Conservation (phyloP, 2,329 filamentous ascomycete species). For the Fusarium marasasianum region DNA sequence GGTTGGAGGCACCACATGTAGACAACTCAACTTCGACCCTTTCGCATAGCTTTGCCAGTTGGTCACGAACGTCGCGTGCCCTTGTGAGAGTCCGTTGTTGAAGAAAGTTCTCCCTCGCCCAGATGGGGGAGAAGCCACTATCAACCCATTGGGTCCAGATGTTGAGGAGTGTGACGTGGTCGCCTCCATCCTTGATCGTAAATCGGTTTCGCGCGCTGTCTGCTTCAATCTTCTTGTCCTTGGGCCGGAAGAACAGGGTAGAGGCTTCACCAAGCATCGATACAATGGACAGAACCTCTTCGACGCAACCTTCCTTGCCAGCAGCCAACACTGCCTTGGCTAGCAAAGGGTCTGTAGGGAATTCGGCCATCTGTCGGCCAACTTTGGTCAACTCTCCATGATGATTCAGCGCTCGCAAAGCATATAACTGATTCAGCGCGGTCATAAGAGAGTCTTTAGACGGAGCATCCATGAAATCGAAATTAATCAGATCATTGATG, state of each 20-base stretch:
- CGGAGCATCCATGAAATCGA: slow-evolving; percentile 96
- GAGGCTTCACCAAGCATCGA: slow-evolving; percentile 91
- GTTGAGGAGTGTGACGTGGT: slow-evolving; percentile 88
- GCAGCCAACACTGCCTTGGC: slow-evolving; percentile 89
- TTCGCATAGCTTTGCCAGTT: slow-evolving; percentile 91
- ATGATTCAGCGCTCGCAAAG: slow-evolving; percentile 87
- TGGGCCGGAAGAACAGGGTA: slow-evolving; percentile 91
- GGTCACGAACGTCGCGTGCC: slow-evolving; percentile 90
- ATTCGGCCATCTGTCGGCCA: slow-evolving; percentile 93
- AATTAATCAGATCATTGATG: slow-evolving; percentile 91
- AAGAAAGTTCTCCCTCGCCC: slow-evolving; percentile 92
- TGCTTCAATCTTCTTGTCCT: slow-evolving; percentile 96
- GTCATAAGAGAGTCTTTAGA: slow-evolving; percentile 89
- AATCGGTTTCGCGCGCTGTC: slow-evolving; percentile 91
- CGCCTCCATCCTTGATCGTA: slow-evolving; percentile 88
- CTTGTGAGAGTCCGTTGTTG: slow-evolving; percentile 90
- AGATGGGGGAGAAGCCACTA: slow-evolving; percentile 85
- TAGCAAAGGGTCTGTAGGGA: slow-evolving; percentile 91
- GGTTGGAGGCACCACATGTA: slow-evolving; percentile 74
- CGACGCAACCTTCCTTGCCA: slow-evolving; percentile 89
- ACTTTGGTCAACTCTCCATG: slow-evolving; percentile 89
- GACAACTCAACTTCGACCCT: slow-evolving; percentile 84
- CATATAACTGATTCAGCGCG: slow-evolving; percentile 90
- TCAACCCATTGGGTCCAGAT: slow-evolving; percentile 98
- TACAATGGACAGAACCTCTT: slow-evolving; percentile 93